Evolutionary conservation across 805 yeast species (phyloP).

Genomic region (Wickerhamomyces chaumierensis): DNA sequence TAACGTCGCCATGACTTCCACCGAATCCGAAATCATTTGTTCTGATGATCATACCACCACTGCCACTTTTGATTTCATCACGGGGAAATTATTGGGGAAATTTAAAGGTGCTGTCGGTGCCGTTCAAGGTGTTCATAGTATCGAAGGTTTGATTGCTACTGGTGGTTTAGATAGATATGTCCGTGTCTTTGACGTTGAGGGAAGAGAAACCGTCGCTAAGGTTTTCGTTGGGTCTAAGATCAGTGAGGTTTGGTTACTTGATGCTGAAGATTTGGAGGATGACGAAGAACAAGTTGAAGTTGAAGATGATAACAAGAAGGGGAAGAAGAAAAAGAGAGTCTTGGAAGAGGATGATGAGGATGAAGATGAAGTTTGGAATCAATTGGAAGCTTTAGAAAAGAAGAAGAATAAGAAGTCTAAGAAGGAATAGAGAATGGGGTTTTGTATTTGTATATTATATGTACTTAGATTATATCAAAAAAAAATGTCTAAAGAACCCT

Average conservation of each 20-base stretch:
- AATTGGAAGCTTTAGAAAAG: constrained; percentile 15
- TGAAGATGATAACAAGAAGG: constrained; percentile 17
- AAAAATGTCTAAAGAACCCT: too few relatives aligned
- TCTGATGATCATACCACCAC: constrained; percentile 65
- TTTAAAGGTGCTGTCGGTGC: constrained; percentile 73
- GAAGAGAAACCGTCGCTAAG: constrained; percentile 51
- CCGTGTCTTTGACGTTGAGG: constrained; percentile 55
- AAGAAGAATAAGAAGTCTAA: constrained; percentile 8
- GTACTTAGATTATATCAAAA: too few relatives aligned
- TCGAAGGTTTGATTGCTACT: constrained; percentile 37
- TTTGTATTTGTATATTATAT: neutral
- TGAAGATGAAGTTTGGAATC: constrained; percentile 28
- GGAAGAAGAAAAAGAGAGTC: constrained; percentile 22
- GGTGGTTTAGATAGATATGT: constrained; percentile 87
- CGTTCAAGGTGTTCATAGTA: constrained; percentile 25
- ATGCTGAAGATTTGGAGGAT: constrained; percentile 28
- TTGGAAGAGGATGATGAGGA: constrained; percentile 21
- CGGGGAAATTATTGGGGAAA: constrained; percentile 53
- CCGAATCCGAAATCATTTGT: constrained; percentile 38
- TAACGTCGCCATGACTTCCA: constrained; percentile 18
- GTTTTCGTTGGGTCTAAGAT: constrained; percentile 71
- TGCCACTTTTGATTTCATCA: constrained; percentile 39
- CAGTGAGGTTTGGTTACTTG: constrained; percentile 37
- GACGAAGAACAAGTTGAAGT: constrained; percentile 18
- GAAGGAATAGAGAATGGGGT: too few relatives aligned